Conservation (phyloP, 2,329 filamentous ascomycete genomes). For the Pestalotiopsis fici region DNA sequence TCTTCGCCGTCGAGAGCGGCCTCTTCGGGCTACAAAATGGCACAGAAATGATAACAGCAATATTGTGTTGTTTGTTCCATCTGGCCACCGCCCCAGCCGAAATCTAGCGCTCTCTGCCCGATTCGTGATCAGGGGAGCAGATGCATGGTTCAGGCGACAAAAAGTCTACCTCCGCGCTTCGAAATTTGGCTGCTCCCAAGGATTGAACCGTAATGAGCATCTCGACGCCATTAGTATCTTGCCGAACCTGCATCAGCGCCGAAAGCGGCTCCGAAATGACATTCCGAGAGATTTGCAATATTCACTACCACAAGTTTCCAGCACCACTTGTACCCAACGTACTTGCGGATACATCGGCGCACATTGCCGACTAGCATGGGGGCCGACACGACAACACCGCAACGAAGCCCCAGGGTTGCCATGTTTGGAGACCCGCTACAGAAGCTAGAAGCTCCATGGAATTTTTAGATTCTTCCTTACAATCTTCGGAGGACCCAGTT, state of each 20-base stretch:
- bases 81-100: background rate
- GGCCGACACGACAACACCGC: background rate
- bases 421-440: background rate
- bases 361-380: no score
- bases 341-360: background rate
- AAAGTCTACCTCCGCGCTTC: background rate
- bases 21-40: background rate
- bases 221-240: background rate
- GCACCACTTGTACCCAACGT: background rate
- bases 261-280: background rate
- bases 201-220: background rate
- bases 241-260: background rate
- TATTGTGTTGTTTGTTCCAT: background rate
- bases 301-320: background rate
- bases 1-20: background rate
- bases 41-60: background rate
- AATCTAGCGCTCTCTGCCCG: background rate
- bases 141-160: background rate
- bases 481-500: background rate
- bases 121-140: background rate
- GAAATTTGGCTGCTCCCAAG: background rate
- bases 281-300: background rate
- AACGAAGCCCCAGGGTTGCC: background rate
- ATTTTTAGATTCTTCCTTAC: background rate
- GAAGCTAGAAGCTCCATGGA: conserved; percentile 6